Percentiles rank a stretch among this genome's conserved stretches.
phyloP scores from a whole-genome alignment of 345 rosid genomes.

The Litchi chinensis region DNA sequence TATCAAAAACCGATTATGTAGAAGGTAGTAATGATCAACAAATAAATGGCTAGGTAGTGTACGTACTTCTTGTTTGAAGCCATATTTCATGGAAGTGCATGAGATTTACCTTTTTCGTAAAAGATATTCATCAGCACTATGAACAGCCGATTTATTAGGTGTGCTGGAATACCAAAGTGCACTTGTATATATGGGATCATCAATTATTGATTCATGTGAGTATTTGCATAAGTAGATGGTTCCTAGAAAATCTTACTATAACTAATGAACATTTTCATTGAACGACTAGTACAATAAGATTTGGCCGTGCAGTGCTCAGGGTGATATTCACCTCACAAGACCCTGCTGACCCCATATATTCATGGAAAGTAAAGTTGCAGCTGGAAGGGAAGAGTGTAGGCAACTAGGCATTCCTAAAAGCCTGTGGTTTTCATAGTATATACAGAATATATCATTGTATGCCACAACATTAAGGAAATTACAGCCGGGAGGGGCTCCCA shows the following conservation, averaged over 20 bases:
- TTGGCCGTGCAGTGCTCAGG: conserved; percentile 17
- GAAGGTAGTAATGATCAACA: no score
- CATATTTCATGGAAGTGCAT: no score
- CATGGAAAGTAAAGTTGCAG: conserved; percentile 5
- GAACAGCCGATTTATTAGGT: background rate
- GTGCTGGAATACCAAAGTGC: background rate
- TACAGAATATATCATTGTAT: background rate
- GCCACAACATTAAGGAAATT: background rate
- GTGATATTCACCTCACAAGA: conserved; percentile 9
- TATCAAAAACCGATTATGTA: no score
- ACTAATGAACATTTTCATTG: background rate
- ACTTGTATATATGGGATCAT: conserved; percentile 17
- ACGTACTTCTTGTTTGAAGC: no score
- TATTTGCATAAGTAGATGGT: conserved; percentile 33
- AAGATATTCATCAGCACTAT: background rate
- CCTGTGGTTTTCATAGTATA: background rate
- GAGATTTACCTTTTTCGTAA: no score
- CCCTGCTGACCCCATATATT: conserved; percentile 4
- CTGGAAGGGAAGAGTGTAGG: background rate
- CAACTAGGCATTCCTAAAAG: background rate
- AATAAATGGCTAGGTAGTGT: no score
- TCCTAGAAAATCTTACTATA: conserved; percentile 36
- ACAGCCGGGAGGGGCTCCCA: background rate
- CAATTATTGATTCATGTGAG: conserved; percentile 45
- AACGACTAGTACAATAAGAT: conserved; percentile 10